Evolutionary conservation across 129 eudicot species (phyloP), one percentile per base, ranked within the genome.

Genomic region (Erigeron canadensis): DNA sequence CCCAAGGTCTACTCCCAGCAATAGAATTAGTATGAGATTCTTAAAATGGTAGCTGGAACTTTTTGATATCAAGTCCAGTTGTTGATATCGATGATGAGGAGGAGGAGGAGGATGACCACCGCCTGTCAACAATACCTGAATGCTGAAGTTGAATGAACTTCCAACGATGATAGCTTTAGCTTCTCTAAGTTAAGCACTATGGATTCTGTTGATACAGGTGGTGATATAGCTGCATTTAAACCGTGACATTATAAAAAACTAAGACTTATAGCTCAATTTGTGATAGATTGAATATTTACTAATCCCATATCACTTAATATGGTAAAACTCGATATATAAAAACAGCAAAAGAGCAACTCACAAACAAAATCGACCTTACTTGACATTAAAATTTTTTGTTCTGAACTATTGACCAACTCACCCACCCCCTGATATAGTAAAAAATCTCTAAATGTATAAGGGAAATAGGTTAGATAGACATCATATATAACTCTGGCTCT

Each of bases 141-240:
- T 75, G n/a, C n/a, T n/a, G n/a, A n/a, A n/a, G n/a, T 74, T 69
- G 96, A 80, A 84, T 69, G 77, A 70, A 72, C 75, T 59, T 85
- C 96, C 81, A 84, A 81, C 66, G 86, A 82, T 11, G 88, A 68
- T 55, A 85, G 65, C 12, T 84, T 87, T 46, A 87, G 79, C 80
- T 91, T 87, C 82, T 87, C 91, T 71, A 83, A 23, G 61, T 79
- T 84, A 75, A 89, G 84, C 8, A 85, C 73, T 18, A 89, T 67
- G 51, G 85, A 60, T 64, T 83, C 76, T 28, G 87, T 55, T 43
- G 87, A 70, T 56, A 79, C 67, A 51, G 87, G 73, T 69, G 91
- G 77, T 4, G 90, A 58, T 77, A 80, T 89, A 64, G 84, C 98
- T 93, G 96, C 83, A 74, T 56, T 75, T 63, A 23, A 72, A 75